These are phyloP conservation scores for Fulvia fulva DNA, from an alignment of 2,329 filamentous ascomycete genomes.

Conservation along the genomic window DNA sequence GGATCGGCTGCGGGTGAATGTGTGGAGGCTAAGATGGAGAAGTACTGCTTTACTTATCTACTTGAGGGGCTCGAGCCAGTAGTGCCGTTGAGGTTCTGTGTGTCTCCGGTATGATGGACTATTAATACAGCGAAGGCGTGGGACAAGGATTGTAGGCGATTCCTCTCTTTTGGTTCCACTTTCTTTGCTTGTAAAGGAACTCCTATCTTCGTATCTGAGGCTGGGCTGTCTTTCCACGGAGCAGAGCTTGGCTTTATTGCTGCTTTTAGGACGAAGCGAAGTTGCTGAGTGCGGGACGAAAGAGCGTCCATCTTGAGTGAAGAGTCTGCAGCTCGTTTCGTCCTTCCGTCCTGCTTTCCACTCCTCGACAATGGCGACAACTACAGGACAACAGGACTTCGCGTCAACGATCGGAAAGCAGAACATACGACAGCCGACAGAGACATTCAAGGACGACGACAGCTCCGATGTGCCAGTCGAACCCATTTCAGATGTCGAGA, in stretches of 20 bases:
- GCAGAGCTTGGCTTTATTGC: background rate
- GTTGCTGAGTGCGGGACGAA: background rate
- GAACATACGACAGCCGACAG: background rate
- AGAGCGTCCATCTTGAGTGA: background rate
- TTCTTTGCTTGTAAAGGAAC: background rate
- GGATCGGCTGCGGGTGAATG: background rate
- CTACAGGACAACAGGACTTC: conserved; percentile 3
- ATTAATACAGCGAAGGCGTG: background rate
- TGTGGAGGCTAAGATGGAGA: background rate
- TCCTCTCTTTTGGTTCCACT: background rate
- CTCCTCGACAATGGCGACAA: background rate
- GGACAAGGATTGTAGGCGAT: background rate
- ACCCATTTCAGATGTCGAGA: conserved; percentile 19
- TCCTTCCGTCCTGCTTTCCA: background rate
- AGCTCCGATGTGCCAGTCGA: background rate
- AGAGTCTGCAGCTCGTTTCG: background rate
- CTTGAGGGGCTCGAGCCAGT: background rate
- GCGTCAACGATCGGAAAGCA: background rate
- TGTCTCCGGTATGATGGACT: background rate
- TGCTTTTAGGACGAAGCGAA: background rate
- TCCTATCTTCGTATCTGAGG: background rate
- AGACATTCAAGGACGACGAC: background rate
- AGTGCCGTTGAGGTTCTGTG: background rate
- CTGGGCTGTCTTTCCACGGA: background rate
- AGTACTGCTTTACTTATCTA: background rate